These are phyloP conservation scores for Curvularia hawaiiensis DNA, from an alignment of 2,329 filamentous ascomycete species.

Conservation along the genomic window DNA sequence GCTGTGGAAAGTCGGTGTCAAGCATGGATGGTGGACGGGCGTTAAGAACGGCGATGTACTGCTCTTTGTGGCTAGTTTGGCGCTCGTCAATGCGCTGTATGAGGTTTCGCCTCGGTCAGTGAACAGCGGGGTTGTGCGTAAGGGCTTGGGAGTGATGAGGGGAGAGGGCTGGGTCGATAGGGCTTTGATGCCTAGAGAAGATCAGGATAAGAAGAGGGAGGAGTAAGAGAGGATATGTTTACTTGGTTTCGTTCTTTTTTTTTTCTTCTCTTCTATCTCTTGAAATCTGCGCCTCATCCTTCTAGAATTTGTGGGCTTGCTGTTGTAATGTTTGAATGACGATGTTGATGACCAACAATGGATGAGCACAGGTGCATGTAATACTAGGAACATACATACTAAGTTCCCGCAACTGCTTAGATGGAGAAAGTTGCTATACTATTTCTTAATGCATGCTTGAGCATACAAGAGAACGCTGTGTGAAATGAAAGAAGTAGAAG, in stretches of 20 bases:
- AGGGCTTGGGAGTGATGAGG: slow-evolving; percentile 73
- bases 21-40: slow-evolving; percentile 85
- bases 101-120: slow-evolving; percentile 73
- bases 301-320: background rate
- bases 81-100: slow-evolving; percentile 77
- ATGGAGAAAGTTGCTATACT: background rate
- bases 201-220: slow-evolving; percentile 16
- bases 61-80: slow-evolving; percentile 80
- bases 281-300: background rate
- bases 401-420: background rate
- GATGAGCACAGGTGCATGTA: background rate
- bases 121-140: slow-evolving; percentile 69
- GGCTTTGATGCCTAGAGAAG: slow-evolving; percentile 25
- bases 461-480: background rate
- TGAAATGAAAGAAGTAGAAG: background rate
- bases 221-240: slow-evolving; percentile 11
- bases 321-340: background rate
- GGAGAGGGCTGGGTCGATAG: slow-evolving; percentile 79
- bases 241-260: background rate
- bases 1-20: slow-evolving; percentile 91
- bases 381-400: background rate
- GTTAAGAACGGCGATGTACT: slow-evolving; percentile 82
- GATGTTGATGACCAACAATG: background rate
- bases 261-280: too few relatives aligned
- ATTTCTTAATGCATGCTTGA: background rate